Conservation (phyloP, 805 yeast genomes). For the Saturnispora quitensis region DNA sequence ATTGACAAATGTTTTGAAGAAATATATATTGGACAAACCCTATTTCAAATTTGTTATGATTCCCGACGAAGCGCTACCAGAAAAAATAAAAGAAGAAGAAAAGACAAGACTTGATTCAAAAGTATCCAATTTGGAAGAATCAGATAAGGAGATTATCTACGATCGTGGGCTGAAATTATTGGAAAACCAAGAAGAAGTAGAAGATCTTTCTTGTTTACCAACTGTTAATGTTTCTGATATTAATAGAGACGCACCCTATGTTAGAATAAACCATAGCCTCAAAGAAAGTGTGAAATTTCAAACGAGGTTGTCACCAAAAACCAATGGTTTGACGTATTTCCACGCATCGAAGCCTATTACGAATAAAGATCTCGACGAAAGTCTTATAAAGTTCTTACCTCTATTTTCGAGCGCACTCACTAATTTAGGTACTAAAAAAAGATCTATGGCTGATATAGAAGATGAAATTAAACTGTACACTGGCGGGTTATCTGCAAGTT, state of each 20-base stretch:
- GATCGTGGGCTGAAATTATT: slow-evolving; percentile 53
- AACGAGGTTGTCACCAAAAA: slow-evolving; percentile 29
- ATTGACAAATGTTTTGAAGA: slow-evolving; percentile 50
- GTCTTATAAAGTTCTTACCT: slow-evolving; percentile 61
- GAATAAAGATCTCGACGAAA: slow-evolving; percentile 41
- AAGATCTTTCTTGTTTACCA: slow-evolving; percentile 75
- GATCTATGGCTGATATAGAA: slow-evolving; percentile 72
- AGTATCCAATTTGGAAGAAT: slow-evolving; percentile 36
- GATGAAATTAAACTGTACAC: slow-evolving; percentile 74
- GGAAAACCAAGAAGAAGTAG: slow-evolving; percentile 55
- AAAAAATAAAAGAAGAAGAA: slow-evolving; percentile 48
- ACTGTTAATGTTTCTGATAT: slow-evolving; percentile 70
- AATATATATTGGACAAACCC: slow-evolving; percentile 45
- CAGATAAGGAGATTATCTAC: slow-evolving; percentile 49
- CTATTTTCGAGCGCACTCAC: slow-evolving; percentile 73
- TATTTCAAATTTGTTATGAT: slow-evolving; percentile 66
- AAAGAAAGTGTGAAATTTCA: slow-evolving; percentile 18
- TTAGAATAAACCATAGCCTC: slow-evolving; percentile 25
- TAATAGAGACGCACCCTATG: slow-evolving; percentile 41
- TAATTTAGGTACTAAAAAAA: slow-evolving; percentile 70
- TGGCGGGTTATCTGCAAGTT: slow-evolving; percentile 71
- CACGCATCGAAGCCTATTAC: slow-evolving; percentile 56
- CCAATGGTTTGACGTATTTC: slow-evolving; percentile 77
- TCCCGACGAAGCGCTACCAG: slow-evolving; percentile 53
- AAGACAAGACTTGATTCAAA: slow-evolving; percentile 36